Evolutionary conservation across 192 early-diverging fungal species (phyloP), one percentile per base, ranked within the genome.

Genomic region (Rhizoclosmatium globosum): DNA sequence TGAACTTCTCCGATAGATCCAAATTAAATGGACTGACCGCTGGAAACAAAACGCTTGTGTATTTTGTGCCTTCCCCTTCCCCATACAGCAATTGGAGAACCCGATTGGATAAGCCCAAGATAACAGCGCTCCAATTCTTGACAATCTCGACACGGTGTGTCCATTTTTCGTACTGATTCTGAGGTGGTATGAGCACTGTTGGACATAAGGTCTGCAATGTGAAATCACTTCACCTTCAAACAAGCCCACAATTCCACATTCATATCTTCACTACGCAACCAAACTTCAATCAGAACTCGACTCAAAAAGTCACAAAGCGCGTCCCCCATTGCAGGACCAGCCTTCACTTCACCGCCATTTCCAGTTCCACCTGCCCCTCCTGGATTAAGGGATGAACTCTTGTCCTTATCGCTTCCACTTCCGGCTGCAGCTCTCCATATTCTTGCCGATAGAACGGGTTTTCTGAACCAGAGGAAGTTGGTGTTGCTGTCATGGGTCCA

Each of bases 181-280:
- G 21, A 4, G 6, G 6, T 62, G 48, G 15, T n/a, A n/a, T n/a
- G n/a, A n/a, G n/a, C 19, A 11, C 19, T 56, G 7, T 56, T 56
- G 53, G 53, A 56, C 19, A 19, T n/a, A n/a, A n/a, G n/a, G n/a
- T n/a, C 15, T 50, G 48, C 48, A 50, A 62, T 4, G 60, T 6
- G 21, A 62, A 17, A 4, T 13, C 4, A 4, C 21, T 38, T 38
- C 13, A 79, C 81, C 76, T 94, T 92, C 48, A 96, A 82, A 77
- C 88, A 87, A 67, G 95, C 86, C 94, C 94, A 96, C 90, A 95
- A 92, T 42, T 93, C 89, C 11, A 92, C 89, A 61, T 88, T 77
- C 50, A 79, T 85, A 31, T 88, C 89, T 44, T 85, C 85, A 56
- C 93, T 93, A 23, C 93, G 78, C 56, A 95, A 82, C 94, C 94